These are phyloP conservation scores for Biscutella auriculata DNA, from an alignment of 441 rosid species.

Conservation along the genomic window DNA sequence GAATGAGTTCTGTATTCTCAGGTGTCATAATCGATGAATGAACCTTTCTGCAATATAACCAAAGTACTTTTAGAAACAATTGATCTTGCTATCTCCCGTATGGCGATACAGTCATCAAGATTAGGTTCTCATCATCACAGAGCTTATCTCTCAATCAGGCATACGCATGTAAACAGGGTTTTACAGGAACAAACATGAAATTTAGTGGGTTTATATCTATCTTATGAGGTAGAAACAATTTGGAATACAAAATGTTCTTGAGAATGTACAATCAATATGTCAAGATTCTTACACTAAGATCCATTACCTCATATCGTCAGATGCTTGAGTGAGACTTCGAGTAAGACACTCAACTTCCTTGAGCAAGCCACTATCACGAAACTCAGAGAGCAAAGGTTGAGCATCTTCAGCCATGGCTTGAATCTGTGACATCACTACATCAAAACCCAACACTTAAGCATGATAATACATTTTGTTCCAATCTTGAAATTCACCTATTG, in stretches of 20 bases:
- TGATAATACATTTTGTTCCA: conserved; percentile 25
- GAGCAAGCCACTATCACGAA: conserved; percentile 72
- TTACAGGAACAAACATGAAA: neutral
- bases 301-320: conserved; percentile 76
- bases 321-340: conserved; percentile 70
- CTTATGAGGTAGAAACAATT: neutral
- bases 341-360: conserved; percentile 79
- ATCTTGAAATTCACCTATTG: neutral
- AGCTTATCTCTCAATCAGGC: neutral
- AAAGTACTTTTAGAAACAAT: too few relatives aligned
- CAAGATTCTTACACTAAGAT: neutral
- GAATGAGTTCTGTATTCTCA: conserved; percentile 74
- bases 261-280: neutral
- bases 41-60: conserved; percentile 47
- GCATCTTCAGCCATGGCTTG: conserved; percentile 94
- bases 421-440: conserved; percentile 83
- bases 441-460: conserved; percentile 37
- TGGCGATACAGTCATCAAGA: too few relatives aligned
- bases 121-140: neutral
- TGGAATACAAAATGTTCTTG: neutral
- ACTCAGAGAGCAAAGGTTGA: conserved; percentile 79
- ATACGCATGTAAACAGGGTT: neutral
- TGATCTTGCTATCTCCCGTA: neutral
- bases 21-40: conserved; percentile 75
- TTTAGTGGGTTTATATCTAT: neutral